Base-by-base conservation (phyloP, 176 grass and related monocot species). In the Pontederia crassipes region DNA sequence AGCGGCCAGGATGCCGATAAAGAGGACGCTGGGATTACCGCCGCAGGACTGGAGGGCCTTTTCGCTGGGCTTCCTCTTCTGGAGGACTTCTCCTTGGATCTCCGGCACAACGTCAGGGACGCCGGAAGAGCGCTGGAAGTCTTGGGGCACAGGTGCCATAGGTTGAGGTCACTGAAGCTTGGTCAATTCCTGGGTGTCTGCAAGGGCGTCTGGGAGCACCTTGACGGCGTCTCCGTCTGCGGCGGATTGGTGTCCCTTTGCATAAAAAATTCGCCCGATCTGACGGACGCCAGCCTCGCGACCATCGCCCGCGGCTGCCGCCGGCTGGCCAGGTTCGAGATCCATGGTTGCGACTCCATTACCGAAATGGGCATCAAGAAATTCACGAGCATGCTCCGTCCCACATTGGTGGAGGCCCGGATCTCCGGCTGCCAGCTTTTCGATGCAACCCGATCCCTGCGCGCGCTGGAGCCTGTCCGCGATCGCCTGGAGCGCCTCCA, bases 151-250 rank as follows among this genome's bases (percentile, higher is more conserved):
- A 67, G 75, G 3, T 82, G 94, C 73, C 84, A 74, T 1, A 63
- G 17, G 68, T 67, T 98, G 61, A 88, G 74, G 69, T 72, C 71
- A 53, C 57, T 98, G 52, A 81, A 84, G 12, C 65, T 98, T 49
- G 94, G 94, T 10, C 76, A 79, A 52, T 98, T 98, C 49, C 88
- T 86, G 51, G 82, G 94, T 1, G 27, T 98, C 16, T 98, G 94
- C 62, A 89, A 73, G 71, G 88, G 83, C 28, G 26, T 72, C 4
- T 93, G 79, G 77, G 46, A 81, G 55, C 75, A 98, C 76, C 83
- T 98, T 11, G 84, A 98, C 13, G 94, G 94, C 11, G 72, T 98
- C 50, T 68, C 94, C 7, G 88, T 98, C 20, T 92, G 88, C 14
- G 94, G 94, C 2, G 82, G 77, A 2, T 61, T 98, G 74, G 79